Evolutionary conservation across 2,329 filamentous ascomycete genomes (phyloP).

Genomic region (Fusarium sarcochroum): DNA sequence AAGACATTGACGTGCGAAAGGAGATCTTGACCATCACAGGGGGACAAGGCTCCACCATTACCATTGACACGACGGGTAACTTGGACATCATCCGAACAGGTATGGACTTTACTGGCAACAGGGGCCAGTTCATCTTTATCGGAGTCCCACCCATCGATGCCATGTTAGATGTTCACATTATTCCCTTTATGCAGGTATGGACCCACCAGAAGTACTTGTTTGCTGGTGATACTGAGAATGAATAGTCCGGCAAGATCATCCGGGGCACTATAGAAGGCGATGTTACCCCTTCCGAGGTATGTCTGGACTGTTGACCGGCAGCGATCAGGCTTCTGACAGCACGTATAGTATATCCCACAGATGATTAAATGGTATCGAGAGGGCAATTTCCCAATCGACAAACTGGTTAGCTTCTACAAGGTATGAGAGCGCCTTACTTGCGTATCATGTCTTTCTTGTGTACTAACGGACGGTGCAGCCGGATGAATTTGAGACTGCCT

Average conservation of each 20-base stretch:
- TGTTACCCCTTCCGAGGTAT: constrained; percentile 5
- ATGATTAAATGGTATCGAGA: constrained; percentile 17
- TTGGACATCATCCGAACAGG: constrained; percentile 3
- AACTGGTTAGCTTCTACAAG: constrained; percentile 2
- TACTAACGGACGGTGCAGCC: neutral
- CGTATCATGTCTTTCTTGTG: fast-evolving
- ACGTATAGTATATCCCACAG: neutral
- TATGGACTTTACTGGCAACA: neutral
- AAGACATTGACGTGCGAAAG: neutral
- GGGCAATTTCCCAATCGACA: neutral
- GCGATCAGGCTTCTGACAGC: neutral
- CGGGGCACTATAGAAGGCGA: constrained; percentile 8
- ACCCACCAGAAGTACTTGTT: fast-evolving
- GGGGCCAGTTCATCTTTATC: constrained; percentile 8
- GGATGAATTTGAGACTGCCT: constrained; percentile 5
- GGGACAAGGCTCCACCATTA: constrained; percentile 1
- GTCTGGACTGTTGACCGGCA: neutral
- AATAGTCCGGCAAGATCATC: neutral
- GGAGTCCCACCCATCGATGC: constrained; percentile 1
- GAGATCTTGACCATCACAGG: neutral
- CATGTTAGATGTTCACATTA: neutral
- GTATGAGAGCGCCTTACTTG: neutral
- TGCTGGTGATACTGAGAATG: neutral
- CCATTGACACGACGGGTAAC: constrained; percentile 7
- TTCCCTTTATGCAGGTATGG: neutral